Base-by-base conservation (phyloP, 1,139 yeast species). In the Taiozyma sp. region DNA sequence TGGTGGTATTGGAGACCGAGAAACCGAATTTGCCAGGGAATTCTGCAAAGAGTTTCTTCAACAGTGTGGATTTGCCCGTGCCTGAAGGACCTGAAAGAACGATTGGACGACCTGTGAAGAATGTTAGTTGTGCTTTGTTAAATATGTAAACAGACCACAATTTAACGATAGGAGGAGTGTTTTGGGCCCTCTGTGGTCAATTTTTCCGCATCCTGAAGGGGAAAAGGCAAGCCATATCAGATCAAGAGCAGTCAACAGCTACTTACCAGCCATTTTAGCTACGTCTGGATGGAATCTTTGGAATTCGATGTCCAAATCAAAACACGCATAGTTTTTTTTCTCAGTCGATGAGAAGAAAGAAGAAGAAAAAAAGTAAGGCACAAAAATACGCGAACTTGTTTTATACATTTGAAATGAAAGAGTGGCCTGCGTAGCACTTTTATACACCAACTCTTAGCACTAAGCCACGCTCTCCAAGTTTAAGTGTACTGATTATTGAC, bases 61-160 rank as follows among this genome's bases (percentile, higher is more conserved):
- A 77, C 53, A 93, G 76, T 16, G 99, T 93, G 61, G 97, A 90
- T 71, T 93, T 93, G 56, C 99, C 99, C 41, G 97, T 79, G 57
- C 96, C 99, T 50, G 97, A 88, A 49, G 99, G 99, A 56, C 99
- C 99, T 43, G 97, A 90, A 56, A 93, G 80, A 56, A 93, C 98
- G 60, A 93, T 85, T 52, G 98, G 98, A 72, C 95, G 84, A 55
- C 78, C 76, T 67, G 63, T 39, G 10, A 34, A 66, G 9, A 24
- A 30, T 19, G 14, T 16, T 37, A 21, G 35, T 32, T n/a, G 19
- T 14, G 6, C 19, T n/a, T 6, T n/a, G 35, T n/a, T 7, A 14
- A 32, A 32, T 14, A 32, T 13, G 19, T n/a, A 32, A 32, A 32
- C 35, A 32, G 35, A 32, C 35, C 35, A 32, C 35, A 32, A 32